Evolutionary conservation across 371 early-diverging fungal genomes (phyloP).

Genomic region (Haplosporangium sp.): DNA sequence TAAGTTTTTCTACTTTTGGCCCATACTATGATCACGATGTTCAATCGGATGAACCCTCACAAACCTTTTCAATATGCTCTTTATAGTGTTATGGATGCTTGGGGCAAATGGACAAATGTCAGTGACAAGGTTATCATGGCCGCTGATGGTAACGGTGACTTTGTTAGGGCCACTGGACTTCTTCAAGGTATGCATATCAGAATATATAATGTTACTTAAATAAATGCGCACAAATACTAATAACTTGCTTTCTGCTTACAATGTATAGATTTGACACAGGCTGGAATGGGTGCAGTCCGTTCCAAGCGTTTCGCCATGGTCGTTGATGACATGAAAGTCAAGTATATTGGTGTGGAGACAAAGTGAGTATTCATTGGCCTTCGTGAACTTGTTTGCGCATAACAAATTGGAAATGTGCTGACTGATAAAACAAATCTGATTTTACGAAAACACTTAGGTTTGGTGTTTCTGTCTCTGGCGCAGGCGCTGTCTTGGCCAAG

Average conservation of each 20-base stretch:
- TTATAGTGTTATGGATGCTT: slow-evolving; percentile 77
- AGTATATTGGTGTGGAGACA: slow-evolving; percentile 80
- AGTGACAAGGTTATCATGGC: slow-evolving; percentile 71
- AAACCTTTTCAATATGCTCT: background rate
- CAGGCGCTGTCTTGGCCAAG: slow-evolving; percentile 63
- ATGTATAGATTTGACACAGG: slow-evolving; percentile 52
- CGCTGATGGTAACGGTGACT: slow-evolving; percentile 76
- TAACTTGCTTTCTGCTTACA: background rate
- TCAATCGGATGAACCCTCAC: background rate
- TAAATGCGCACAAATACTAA: background rate
- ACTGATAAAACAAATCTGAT: no score
- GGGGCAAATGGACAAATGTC: slow-evolving; percentile 72
- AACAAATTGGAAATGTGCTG: no score
- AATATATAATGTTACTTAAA: background rate
- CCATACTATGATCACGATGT: no score
- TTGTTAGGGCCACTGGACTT: slow-evolving; percentile 74
- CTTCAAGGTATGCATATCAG: slow-evolving; percentile 57
- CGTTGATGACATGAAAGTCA: slow-evolving; percentile 77
- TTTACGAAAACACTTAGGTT: slow-evolving; percentile 6
- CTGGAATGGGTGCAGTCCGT: slow-evolving; percentile 64
- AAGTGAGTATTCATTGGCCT: slow-evolving; percentile 25
- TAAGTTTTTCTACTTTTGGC: slow-evolving; percentile 55
- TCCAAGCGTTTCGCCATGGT: slow-evolving; percentile 80
- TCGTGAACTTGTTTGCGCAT: no score
- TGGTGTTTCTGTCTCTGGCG: slow-evolving; percentile 64